These are phyloP conservation scores for Raphidocelis subcapitata DNA, from an alignment of 139 green algal species.

Conservation along the genomic window DNA sequence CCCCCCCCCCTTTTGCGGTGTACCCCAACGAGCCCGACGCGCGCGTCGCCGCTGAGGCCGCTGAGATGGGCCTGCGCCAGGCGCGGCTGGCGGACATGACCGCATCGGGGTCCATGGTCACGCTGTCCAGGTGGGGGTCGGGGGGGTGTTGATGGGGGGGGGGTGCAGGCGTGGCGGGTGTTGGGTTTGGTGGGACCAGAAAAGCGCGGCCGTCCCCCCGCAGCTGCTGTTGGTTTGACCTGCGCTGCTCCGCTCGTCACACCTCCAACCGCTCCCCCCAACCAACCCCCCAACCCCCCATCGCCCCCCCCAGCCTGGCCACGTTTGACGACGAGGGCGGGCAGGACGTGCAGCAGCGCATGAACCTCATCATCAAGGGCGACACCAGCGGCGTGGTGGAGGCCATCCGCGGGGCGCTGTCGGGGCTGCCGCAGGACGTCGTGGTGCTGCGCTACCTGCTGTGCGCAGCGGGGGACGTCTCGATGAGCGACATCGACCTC, in stretches of 20 bases:
- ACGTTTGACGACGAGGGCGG: conserved; percentile 74
- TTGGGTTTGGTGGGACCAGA: too few species aligned
- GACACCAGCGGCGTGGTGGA: conserved; percentile 82
- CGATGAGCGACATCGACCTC: conserved; percentile 87
- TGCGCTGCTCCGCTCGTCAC: too few species aligned
- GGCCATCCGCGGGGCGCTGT: conserved; percentile 86
- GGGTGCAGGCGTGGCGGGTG: too few species aligned
- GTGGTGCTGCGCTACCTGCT: conserved; percentile 92
- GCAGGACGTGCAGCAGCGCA: conserved; percentile 58
- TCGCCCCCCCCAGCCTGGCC: conserved; percentile 72
- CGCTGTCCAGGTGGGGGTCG: too few species aligned
- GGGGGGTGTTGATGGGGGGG: too few species aligned
- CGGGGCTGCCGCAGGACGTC: conserved; percentile 82
- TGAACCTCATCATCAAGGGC: conserved; percentile 94
- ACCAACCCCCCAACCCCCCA: too few species aligned
- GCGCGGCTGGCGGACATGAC: conserved; percentile 31
- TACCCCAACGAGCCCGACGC: conserved; percentile 62
- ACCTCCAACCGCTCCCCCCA: too few species aligned
- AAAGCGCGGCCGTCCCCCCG: too few species aligned
- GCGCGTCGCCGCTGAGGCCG: conserved; percentile 39
- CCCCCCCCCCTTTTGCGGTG: too few species aligned
- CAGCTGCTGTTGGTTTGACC: too few species aligned
- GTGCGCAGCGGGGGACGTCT: conserved; percentile 81
- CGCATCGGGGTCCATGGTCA: conserved; percentile 81
- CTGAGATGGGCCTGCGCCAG: background rate